Percentiles rank a stretch among this genome's conserved stretches.
Evolutionary conservation across 1,139 yeast genomes (phyloP).

Genomic region (Meyerozyma athensensis): DNA sequence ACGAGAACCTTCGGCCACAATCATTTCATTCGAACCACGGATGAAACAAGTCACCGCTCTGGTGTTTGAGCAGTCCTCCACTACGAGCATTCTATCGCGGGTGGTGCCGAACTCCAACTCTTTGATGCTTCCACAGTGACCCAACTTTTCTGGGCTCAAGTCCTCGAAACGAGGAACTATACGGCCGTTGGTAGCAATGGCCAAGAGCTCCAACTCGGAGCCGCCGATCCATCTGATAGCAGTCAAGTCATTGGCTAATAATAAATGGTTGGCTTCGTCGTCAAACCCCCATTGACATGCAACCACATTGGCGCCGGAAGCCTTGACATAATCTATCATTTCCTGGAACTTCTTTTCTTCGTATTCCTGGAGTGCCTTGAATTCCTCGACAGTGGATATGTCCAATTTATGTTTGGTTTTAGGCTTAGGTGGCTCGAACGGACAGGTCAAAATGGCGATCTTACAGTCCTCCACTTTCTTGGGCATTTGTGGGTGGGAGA

Average conservation of each 20-base stretch:
- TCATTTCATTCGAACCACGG: constrained; percentile 96
- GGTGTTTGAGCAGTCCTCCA: constrained; percentile 85
- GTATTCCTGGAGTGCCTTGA: constrained; percentile 80
- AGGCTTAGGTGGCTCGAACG: constrained; percentile 99
- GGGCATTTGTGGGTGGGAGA: constrained; percentile 98
- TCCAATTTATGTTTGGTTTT: constrained; percentile 97
- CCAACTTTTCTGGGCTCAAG: constrained; percentile 74
- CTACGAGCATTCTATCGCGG: constrained; percentile 89
- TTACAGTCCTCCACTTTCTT: constrained; percentile 74
- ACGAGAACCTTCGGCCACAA: constrained; percentile 93
- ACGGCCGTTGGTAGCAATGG: constrained; percentile 95
- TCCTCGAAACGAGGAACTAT: constrained; percentile 98
- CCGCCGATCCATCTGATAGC: constrained; percentile 99
- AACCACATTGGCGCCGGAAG: constrained; percentile 91
- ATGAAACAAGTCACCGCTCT: constrained; percentile 91
- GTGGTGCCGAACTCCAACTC: constrained; percentile 96
- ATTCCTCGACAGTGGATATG: constrained; percentile 88
- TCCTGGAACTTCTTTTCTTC: constrained; percentile 87
- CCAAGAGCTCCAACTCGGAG: constrained; percentile 89
- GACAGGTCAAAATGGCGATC: constrained; percentile 93
- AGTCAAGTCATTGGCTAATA: constrained; percentile 81
- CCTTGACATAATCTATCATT: constrained; percentile 85
- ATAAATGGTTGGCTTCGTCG: constrained; percentile 95
- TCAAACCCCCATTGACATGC: constrained; percentile 99
- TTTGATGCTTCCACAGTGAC: constrained; percentile 77